Evolutionary conservation across 768 basidiomycete genomes (phyloP), one percentile per base, ranked within the genome.

Genomic region (Kwoniella sp.): DNA sequence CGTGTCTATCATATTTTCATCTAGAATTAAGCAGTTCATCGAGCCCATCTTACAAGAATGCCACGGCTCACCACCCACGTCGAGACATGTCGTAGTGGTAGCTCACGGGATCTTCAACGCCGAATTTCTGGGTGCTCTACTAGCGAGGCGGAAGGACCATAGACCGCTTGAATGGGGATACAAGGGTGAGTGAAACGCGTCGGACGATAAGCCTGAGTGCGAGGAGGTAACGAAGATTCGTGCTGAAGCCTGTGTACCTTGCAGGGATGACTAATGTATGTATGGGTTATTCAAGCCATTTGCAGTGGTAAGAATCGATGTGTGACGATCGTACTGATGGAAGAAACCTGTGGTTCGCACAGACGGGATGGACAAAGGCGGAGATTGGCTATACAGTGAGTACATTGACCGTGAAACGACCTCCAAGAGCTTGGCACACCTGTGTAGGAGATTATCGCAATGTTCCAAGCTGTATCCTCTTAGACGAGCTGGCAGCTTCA

Each of bases 91-190:
- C 26, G 72, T 82, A 1, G 75, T 84, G 5, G 81, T 83, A 3
- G 82, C 82, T 41, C 83, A 84, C 65, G 82, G 82, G 0, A 82
- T 84, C 67, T 82, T 81, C 71, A 79, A 82, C 53, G 64, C 73
- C 11, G 82, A 83, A 65, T 78, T 81, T 59, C 67, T 83, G 5
- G 81, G 79, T 1, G 80, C 80, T 0, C 57, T 83, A 52, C 20
- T 81, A 56, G 66, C 81, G 57, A 61, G 71, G 50, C 26, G 80
- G 69, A 63, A 75, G 65, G 38, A 72, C 30, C 1, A 70, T 65
- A 53, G 60, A 53, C 64, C 77, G 9, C 64, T 68, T 37, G 75
- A 73, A 29, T 81, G 75, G 79, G 74, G 65, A 47, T 76, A 76
- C 55, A 66, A 66, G 25, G 76, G 76, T 74, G 31, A 70, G 71